Conservation (phyloP, 2,329 filamentous ascomycete genomes). For the Calonectria honghensis region DNA sequence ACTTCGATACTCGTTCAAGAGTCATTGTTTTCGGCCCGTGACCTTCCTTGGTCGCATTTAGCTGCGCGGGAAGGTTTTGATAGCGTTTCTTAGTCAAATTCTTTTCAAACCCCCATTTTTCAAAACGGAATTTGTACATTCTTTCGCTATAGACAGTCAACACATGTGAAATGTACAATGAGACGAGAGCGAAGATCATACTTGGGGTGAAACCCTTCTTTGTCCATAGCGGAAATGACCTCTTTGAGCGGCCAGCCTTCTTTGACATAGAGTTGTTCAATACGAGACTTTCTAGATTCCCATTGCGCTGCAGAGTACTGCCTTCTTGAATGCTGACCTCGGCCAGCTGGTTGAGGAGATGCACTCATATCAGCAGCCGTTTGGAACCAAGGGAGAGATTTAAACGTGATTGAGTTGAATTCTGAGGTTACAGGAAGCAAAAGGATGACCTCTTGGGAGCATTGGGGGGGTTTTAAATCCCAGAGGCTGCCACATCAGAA, state of each 20-base stretch:
- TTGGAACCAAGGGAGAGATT: neutral
- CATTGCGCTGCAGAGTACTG: neutral
- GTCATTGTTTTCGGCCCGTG: neutral
- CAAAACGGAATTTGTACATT: neutral
- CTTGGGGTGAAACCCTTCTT: neutral
- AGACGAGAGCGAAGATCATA: neutral
- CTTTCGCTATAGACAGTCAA: neutral
- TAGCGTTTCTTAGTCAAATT: neutral
- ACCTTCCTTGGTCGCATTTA: neutral
- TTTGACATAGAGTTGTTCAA: neutral
- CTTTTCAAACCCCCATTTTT: constrained; percentile 14
- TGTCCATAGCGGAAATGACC: neutral
- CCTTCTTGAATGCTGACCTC: neutral
- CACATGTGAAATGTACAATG: neutral
- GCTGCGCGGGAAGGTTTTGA: neutral
- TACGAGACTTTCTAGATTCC: neutral
- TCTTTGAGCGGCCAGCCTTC: neutral
- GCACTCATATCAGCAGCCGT: neutral
- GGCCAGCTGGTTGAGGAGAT: neutral
- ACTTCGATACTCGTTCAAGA: constrained; percentile 1
- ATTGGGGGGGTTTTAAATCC: neutral
- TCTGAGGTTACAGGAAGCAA: neutral
- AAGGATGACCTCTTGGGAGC: neutral
- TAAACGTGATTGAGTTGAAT: neutral
- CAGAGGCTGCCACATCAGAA: neutral